These are phyloP conservation scores for Backusella sp. DNA, from an alignment of 192 early-diverging fungal genomes.

Conservation along the genomic window DNA sequence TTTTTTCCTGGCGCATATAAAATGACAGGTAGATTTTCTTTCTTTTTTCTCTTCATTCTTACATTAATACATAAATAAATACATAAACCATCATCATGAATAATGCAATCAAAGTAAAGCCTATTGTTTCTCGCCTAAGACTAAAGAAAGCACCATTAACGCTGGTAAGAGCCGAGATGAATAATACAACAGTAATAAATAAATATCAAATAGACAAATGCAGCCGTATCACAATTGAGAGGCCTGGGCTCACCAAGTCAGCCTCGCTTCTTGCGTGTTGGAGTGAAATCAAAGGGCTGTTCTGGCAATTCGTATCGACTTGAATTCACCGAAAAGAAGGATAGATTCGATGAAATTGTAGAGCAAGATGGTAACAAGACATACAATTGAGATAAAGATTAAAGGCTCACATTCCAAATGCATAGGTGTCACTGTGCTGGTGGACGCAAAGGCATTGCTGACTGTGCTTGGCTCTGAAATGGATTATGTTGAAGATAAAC, in stretches of 20 bases:
- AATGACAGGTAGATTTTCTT: background rate
- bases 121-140: constrained; percentile 16
- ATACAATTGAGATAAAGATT: no score
- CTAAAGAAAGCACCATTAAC: constrained; percentile 36
- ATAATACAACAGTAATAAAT: background rate
- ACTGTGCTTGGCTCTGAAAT: constrained; percentile 96
- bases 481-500: constrained; percentile 92
- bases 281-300: constrained; percentile 94
- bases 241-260: constrained; percentile 55
- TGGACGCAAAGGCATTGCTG: constrained; percentile 94
- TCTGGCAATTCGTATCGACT: constrained; percentile 89
- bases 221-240: constrained; percentile 70
- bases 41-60: background rate
- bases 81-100: background rate
- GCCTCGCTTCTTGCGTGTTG: constrained; percentile 72
- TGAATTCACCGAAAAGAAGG: constrained; percentile 74
- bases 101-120: background rate
- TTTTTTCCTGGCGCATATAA: background rate
- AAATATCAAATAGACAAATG: constrained; percentile 59
- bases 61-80: background rate
- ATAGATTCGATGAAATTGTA: constrained; percentile 89
- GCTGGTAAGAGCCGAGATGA: constrained; percentile 14
- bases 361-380: constrained; percentile 82
- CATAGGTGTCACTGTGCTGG: constrained; percentile 85
- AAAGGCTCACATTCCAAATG: no score